Evolutionary conservation across 1,139 yeast species (phyloP).

Genomic region (Geotrichum australiense): DNA sequence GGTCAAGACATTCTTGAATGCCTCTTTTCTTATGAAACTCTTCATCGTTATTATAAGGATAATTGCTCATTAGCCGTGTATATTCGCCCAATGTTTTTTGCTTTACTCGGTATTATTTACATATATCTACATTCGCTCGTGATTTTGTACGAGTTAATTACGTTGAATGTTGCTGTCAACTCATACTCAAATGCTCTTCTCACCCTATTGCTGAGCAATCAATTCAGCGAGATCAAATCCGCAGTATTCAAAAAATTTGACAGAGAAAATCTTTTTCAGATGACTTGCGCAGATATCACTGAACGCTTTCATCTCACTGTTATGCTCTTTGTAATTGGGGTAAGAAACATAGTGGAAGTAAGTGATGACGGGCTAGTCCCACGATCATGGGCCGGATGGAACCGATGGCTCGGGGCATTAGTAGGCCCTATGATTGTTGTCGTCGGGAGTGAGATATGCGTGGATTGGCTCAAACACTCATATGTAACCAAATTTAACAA

Average conservation of each 20-base stretch:
- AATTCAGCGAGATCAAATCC: slow-evolving; percentile 83
- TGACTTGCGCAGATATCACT: slow-evolving; percentile 80
- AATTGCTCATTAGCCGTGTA: slow-evolving; percentile 2
- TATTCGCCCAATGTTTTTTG: slow-evolving; percentile 20
- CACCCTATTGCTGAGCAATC: slow-evolving; percentile 77
- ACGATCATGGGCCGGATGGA: slow-evolving; percentile 40
- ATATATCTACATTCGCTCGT: slow-evolving; percentile 58
- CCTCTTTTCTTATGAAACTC: slow-evolving; percentile 38
- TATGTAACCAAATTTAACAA: slow-evolving; percentile 80
- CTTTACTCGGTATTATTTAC: slow-evolving; percentile 34
- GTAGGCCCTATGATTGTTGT: slow-evolving; percentile 81
- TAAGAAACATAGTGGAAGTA: slow-evolving; percentile 68
- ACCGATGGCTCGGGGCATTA: slow-evolving; percentile 50
- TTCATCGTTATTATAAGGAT: slow-evolving; percentile 16
- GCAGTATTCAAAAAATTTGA: slow-evolving; percentile 87
- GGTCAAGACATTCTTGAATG: slow-evolving; percentile 76
- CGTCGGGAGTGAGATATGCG: slow-evolving; percentile 77
- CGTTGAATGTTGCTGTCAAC: slow-evolving; percentile 90
- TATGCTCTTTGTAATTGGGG: slow-evolving; percentile 70
- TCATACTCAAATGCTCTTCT: slow-evolving; percentile 88
- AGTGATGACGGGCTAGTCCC: slow-evolving; percentile 40
- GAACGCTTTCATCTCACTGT: slow-evolving; percentile 77
- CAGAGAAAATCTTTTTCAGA: slow-evolving; percentile 83
- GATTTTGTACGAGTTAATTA: slow-evolving; percentile 76
- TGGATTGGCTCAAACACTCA: slow-evolving; percentile 93